Evolutionary conservation across 2,329 filamentous ascomycete species (phyloP), one percentile per base, ranked within the genome.

Genomic region (Trichoderma sp.): DNA sequence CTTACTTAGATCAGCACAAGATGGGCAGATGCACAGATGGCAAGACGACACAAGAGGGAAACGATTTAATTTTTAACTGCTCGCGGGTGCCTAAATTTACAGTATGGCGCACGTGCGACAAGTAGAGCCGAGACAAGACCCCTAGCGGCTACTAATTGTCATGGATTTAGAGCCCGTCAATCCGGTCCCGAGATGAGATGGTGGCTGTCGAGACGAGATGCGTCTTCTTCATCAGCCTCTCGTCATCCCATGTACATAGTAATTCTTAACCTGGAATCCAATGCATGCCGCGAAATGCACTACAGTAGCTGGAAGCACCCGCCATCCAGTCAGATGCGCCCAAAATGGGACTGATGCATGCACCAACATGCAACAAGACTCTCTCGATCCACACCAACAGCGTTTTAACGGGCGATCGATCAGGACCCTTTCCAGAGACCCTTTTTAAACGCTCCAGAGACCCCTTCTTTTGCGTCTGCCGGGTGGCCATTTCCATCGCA

Each of bases 21-120:
- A 63, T 53, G 59, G 9, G 25, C 25, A 56, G 27, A 17, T 19
- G 34, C 13, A 22, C 5, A 13, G 32, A 35, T 37, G 34, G 59
- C 6, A 25, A 53, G 45, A 53, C 27, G 17, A 17, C n/a, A n/a
- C n/a, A n/a, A n/a, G 34, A n/a, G 32, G 27, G 32, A 54, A 54
- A 32, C 34, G 52, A 54, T 7, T 34, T n/a, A n/a, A n/a, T n/a
- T n/a, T n/a, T 39, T 52, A 64, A 45, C 35, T 65, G 60, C 45
- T 48, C 32, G 27, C 50, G 32, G 52, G 50, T 25, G 63, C 63
- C 63, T 65, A 65, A 57, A 65, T 65, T 35, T 32, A 34, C 39
- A 63, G 22, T 19, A 56, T 56, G 29, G 52, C 52, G 32, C 59
- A 63, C 59, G 59, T 63, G 59, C 27, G 22, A 25, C 3, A 25